Conservation (phyloP, 768 basidiomycete genomes). For the Amanita rimosa region DNA sequence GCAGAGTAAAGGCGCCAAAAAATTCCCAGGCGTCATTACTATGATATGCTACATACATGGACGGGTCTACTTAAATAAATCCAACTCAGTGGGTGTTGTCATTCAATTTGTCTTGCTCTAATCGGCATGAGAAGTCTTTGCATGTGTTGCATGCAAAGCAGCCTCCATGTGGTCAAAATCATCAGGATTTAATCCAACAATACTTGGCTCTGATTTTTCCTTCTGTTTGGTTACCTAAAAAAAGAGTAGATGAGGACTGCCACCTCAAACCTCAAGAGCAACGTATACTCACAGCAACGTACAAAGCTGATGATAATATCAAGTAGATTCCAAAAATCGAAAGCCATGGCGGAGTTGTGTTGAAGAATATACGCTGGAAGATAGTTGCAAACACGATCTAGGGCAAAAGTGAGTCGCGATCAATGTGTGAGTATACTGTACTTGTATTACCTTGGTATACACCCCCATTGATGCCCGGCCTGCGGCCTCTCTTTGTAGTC, state of each 20-base stretch:
- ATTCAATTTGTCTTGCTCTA: too few species aligned
- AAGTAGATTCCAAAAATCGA: constrained; percentile 2
- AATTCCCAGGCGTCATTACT: not conserved
- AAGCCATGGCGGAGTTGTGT: constrained; percentile 1
- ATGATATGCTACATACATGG: too few species aligned
- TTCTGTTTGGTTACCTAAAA: not conserved
- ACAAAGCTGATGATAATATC: constrained; percentile 7
- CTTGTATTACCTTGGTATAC: constrained; percentile 22
- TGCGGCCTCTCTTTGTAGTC: constrained; percentile 51
- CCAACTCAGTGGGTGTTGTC: too few species aligned
- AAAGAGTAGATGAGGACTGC: not conserved
- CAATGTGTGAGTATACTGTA: too few species aligned
- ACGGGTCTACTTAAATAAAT: too few species aligned
- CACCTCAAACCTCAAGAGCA: not conserved
- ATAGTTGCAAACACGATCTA: constrained; percentile 7
- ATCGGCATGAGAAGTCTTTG: constrained; percentile 1
- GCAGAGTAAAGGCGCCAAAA: not conserved
- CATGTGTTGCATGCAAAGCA: not conserved
- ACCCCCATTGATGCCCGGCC: constrained; percentile 50
- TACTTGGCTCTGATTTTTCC: not conserved
- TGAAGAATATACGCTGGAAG: constrained; percentile 4
- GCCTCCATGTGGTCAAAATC: constrained; percentile 2
- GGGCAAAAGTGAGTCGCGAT: not conserved
- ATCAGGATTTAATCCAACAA: not conserved
- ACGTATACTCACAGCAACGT: constrained; percentile 4